Base-by-base conservation (phyloP, 768 basidiomycete genomes). In the Lentinula sp. region DNA sequence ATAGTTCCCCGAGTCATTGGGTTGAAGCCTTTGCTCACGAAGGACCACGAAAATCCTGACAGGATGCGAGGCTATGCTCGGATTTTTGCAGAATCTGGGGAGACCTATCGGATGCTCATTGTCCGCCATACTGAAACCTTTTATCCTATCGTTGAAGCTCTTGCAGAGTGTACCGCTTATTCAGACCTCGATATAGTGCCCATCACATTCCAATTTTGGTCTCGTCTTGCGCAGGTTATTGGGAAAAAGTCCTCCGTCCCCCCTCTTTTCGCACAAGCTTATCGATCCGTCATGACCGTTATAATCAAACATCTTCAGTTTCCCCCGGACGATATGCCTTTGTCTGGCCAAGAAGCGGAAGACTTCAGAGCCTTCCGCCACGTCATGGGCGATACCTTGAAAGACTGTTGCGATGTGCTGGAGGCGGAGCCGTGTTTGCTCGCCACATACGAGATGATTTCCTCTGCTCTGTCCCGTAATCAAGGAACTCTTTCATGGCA, bases 161-260 rank as follows among this genome's bases (percentile, higher is more conserved):
- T 99, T 66, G 90, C 90, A 8, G 84, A 90, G 68, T 98, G 96
- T 69, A 90, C 97, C 13, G 91, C 92, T 1, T 96, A 92, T 74
- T 83, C 83, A 15, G 94, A 98, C 70, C 87, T 98, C 61, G 97
- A 98, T 69, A 91, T 98, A 68, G 95, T 97, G 33, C 92, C 90
- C 4, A 95, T 98, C 73, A 98, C 97, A 10, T 98, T 98, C 79
- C 87, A 90, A 33, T 98, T 99, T 80, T 99, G 97, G 97, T 95
- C 93, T 86, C 88, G 91, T 16, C 87, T 99, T 39, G 90, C 95
- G n/a, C 89, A 92, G 68, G 87, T 85, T 59, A 85, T 98, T 28
- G 87, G 88, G 57, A 95, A 93, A 75, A 85, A 81, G 65, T 73
- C 84, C 0, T 81, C 85, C 0, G 83, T 92, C 12, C 80, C 88